phyloP scores from a whole-genome alignment of 805 yeast genomes.

The Limtongozyma cylindracea region DNA sequence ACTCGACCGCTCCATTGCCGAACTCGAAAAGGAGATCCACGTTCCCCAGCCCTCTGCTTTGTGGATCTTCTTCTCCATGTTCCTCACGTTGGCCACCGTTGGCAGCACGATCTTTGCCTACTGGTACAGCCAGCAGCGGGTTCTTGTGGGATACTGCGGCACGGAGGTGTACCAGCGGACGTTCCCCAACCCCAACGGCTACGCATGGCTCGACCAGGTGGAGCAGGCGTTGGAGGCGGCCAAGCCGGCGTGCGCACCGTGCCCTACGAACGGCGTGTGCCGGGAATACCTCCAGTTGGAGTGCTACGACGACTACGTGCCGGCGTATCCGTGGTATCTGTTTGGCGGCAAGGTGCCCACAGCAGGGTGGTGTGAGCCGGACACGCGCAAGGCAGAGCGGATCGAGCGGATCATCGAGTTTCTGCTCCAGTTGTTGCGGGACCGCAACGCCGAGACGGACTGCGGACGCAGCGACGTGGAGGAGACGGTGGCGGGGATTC shows the following conservation, averaged over 20 bases:
- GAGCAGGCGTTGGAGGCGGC: conserved; percentile 7
- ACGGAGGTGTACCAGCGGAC: conserved; percentile 21
- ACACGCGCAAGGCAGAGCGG: conserved; percentile 43
- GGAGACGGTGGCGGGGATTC: conserved; percentile 23
- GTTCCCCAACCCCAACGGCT: conserved; percentile 8
- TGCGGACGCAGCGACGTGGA: conserved; percentile 25
- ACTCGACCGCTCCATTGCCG: too few species aligned
- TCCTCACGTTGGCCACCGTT: conserved; percentile 10
- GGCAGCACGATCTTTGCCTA: conserved; percentile 13
- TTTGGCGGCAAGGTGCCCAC: conserved; percentile 13
- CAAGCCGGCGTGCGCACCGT: conserved; percentile 42
- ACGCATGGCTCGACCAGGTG: conserved; percentile 16
- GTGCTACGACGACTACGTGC: conserved; percentile 47
- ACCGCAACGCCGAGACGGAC: conserved; percentile 34
- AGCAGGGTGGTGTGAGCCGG: conserved; percentile 35
- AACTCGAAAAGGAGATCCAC: too few species aligned
- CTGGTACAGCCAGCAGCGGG: conserved; percentile 42
- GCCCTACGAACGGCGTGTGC: conserved; percentile 71
- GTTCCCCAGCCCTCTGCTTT: too few species aligned
- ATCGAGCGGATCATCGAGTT: conserved; percentile 39
- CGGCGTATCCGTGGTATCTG: conserved; percentile 26
- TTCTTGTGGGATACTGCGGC: conserved; percentile 56
- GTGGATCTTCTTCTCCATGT: conserved; percentile 1
- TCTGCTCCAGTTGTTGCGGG: conserved; percentile 38
- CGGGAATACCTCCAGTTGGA: conserved; percentile 27